Base-by-base conservation (phyloP, 768 basidiomycete species). In the Naganishia vishniacii region DNA sequence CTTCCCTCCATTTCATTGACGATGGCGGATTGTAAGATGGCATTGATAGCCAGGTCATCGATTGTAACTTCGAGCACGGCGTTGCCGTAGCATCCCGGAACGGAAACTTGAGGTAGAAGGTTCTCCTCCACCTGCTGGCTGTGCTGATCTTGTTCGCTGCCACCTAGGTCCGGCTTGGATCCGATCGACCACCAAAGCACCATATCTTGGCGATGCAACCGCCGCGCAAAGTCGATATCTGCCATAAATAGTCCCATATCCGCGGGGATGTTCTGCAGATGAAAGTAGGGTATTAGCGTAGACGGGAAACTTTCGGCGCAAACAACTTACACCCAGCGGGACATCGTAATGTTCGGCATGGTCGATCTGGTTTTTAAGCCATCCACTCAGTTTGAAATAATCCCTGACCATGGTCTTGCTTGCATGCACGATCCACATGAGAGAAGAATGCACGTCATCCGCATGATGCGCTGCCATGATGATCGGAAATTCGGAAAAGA, bases 1-100 rank as follows among this genome's bases (percentile, higher is more conserved):
- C 88, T 90, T 1, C 95, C 95, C 77, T 99, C 95, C 70, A 99
- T 82, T 74, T 99, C 95, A 79, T 99, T 97, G 67, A 99, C 90
- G 62, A 94, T 81, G 32, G 93, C 84, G 1, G 94, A 93, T 70
- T 98, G 95, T 11, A 97, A 80, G 4, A 99, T 88, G 0, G 95
- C 86, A 73, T 99, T 87, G 65, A 98, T 88, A 0, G 93, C 93
- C 18, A 99, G 81, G 77, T 98, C 94, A 59, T 89, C 85, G 20
- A 99, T 82, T 7, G 88, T 85, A 67, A 99, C 80, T 68, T 94
- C 89, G 41, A 99, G 80, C 66, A 91, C 94, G 20, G 95, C 94
- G 65, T 93, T 95, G 20, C 88, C 84, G 77, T 94, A 97, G 66
- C 86, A 86, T 0, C 95, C 94, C 1, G 90, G 84, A 0, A 84